Conservation (phyloP, 2,329 filamentous ascomycete genomes). For the Neopestalotiopsis rosae region DNA sequence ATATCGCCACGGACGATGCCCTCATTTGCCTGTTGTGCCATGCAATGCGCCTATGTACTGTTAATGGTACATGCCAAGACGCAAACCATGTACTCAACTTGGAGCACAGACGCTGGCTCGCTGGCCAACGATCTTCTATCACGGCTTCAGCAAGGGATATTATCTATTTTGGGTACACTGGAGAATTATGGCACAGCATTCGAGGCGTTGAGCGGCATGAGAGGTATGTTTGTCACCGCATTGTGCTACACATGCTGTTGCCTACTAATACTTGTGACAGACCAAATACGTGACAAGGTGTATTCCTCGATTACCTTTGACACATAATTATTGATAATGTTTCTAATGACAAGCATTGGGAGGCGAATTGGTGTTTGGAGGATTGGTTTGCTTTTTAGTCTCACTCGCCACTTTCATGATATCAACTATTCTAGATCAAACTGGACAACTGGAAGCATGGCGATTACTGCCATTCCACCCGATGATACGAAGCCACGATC, state of each 20-base stretch:
- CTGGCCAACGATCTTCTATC: slow-evolving; percentile 43
- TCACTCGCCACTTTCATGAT: background rate
- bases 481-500: background rate
- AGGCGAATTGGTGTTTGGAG: background rate
- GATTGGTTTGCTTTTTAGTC: background rate
- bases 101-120: slow-evolving; percentile 27
- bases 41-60: slow-evolving; percentile 51
- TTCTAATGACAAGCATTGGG: slow-evolving; percentile 2
- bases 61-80: slow-evolving; percentile 49
- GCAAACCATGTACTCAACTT: slow-evolving; percentile 39
- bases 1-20: slow-evolving; percentile 51
- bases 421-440: background rate
- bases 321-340: background rate
- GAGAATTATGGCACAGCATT: slow-evolving; percentile 51
- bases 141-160: slow-evolving; percentile 46
- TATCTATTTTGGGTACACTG: slow-evolving; percentile 46
- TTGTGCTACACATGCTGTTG: background rate
- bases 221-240: slow-evolving; percentile 38
- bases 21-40: slow-evolving; percentile 50
- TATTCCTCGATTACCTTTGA: slow-evolving; percentile 16
- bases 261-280: background rate
- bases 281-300: slow-evolving; percentile 24
- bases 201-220: slow-evolving; percentile 51
- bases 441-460: background rate
- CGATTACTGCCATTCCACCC: background rate